Evolutionary conservation across 768 basidiomycete genomes (phyloP), one percentile per base, ranked within the genome.

Genomic region (Kwoniella shandongensis): DNA sequence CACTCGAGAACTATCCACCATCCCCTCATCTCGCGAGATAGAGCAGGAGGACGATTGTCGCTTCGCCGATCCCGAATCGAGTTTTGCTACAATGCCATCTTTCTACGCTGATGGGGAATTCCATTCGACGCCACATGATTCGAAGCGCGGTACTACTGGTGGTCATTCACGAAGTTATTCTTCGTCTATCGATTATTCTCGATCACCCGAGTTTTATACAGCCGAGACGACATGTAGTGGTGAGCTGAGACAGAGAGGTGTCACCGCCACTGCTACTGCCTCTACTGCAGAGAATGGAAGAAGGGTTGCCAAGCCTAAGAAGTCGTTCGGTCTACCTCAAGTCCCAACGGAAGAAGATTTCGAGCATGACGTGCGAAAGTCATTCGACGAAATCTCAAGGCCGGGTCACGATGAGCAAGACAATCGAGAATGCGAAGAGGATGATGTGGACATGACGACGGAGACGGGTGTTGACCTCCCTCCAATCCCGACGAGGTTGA

Each of bases 401-500:
- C 38, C 51, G 10, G 45, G 46, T 17, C 12, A 38, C 23, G 57
- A 25, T 5, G 11, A 44, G 20, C 13, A n/a, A 38, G 29, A 29
- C 20, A 8, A 23, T 18, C 15, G 64, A 32, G 7, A 13, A 32
- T 32, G 6, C 32, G 32, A 32, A 32, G 6, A 13, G 7, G 7
- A 13, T 6, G 13, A 6, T 32, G 32, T 13, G 13, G 32, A 6
- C 32, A 32, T 32, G 7, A 13, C 6, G 32, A 32, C 32, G 32
- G 32, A 32, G 32, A 32, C 13, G 32, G 32, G 67, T 1, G 48
- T 66, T 18, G 68, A 71, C 46, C 52, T 71, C 3, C 69, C 69
- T 1, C 64, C 66, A 0, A 58, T 71, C 40, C 69, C 66, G 4
- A 44, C 32, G 6, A 32, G 38, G 22, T 48, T 65, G 29, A 54